Evolutionary conservation across 768 basidiomycete genomes (phyloP).

Genomic region (Agaricus blazei): DNA sequence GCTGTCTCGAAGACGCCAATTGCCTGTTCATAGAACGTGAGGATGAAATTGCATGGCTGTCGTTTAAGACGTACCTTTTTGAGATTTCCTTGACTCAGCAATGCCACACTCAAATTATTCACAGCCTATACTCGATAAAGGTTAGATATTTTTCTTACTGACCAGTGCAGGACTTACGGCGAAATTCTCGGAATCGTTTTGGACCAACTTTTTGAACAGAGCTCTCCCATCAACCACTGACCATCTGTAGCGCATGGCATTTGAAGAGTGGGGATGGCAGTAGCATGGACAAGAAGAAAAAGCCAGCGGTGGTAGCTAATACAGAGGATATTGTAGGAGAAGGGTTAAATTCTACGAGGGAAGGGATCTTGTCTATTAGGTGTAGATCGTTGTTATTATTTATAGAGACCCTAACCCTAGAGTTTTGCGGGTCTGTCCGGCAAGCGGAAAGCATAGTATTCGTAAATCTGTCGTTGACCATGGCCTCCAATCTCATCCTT

Average conservation of each 20-base stretch:
- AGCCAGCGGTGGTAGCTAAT: constrained; percentile 18
- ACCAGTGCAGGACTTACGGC: constrained; percentile 34
- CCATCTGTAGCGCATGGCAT: constrained; percentile 53
- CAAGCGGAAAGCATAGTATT: too few species aligned
- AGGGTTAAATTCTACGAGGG: too few species aligned
- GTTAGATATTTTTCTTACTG: background rate
- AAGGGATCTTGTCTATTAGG: too few species aligned
- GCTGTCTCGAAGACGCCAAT: constrained; percentile 66
- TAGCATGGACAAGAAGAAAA: constrained; percentile 17
- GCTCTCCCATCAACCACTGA: constrained; percentile 55
- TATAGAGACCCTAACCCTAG: too few species aligned
- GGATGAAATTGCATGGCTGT: background rate
- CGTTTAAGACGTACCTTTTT: constrained; percentile 47
- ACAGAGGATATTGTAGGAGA: too few species aligned
- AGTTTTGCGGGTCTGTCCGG: too few species aligned
- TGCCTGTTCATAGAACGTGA: constrained; percentile 34
- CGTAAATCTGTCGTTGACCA: too few species aligned
- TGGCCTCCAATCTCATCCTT: too few species aligned
- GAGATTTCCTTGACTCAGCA: constrained; percentile 66
- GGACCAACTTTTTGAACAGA: constrained; percentile 38
- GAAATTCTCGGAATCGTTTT: constrained; percentile 54
- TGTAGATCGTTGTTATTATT: too few species aligned
- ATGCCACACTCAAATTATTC: constrained; percentile 71
- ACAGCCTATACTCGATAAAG: constrained; percentile 41
- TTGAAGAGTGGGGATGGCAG: too few species aligned